These are phyloP conservation scores for Rhododendron ferrugineum DNA, from an alignment of 148 eudicot species.

Conservation along the genomic window DNA sequence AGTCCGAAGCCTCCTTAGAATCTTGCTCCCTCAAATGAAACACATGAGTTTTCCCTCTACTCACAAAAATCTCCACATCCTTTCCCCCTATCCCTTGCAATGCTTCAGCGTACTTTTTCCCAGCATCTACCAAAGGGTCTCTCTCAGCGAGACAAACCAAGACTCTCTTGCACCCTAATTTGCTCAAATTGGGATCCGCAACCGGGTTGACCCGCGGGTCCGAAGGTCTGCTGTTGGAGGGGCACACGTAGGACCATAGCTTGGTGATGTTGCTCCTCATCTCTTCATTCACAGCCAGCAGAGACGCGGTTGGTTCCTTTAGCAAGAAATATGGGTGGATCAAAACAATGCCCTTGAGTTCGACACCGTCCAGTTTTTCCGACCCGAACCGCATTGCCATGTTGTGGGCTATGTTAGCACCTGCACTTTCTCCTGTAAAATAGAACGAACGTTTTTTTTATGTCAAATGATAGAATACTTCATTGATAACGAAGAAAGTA, in stretches of 20 bases:
- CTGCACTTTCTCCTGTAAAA: constrained; percentile 51
- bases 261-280: neutral
- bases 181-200: constrained; percentile 19
- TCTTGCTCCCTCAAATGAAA: constrained; percentile 27
- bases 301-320: neutral
- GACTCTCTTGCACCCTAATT: constrained; percentile 25
- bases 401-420: constrained; percentile 46
- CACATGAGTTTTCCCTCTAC: constrained; percentile 28
- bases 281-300: neutral
- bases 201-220: constrained; percentile 37
- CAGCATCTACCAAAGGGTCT: constrained; percentile 20
- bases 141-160: constrained; percentile 31
- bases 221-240: constrained; percentile 11
- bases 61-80: constrained; percentile 24
- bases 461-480: too few species aligned
- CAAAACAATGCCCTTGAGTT: constrained; percentile 20
- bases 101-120: constrained; percentile 14
- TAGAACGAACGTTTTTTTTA: neutral
- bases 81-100: constrained; percentile 22
- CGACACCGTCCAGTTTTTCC: neutral
- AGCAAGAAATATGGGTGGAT: constrained; percentile 39
- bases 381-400: constrained; percentile 28
- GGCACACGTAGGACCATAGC: constrained; percentile 21
- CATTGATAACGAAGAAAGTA: too few species aligned
- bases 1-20: neutral